These are phyloP conservation scores for Coemansia umbellata DNA, from an alignment of 192 early-diverging fungal species.

Conservation along the genomic window DNA sequence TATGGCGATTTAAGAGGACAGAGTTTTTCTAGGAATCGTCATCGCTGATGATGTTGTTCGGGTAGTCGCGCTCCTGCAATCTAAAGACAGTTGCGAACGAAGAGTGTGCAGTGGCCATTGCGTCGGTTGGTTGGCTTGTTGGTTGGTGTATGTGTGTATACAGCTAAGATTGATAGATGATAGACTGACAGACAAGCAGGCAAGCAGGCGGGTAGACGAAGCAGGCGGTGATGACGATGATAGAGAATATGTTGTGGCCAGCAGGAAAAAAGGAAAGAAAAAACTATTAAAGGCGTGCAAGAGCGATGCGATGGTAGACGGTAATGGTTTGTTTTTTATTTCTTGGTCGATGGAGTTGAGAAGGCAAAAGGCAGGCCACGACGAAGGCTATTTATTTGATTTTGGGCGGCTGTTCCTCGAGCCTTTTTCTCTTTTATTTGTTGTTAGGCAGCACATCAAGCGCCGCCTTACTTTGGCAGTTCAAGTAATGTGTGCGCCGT, in stretches of 20 bases:
- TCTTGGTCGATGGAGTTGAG: too few species aligned
- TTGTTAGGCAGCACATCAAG: neutral
- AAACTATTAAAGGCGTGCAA: neutral
- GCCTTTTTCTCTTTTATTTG: neutral
- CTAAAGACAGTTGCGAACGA: neutral
- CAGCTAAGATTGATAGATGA: neutral
- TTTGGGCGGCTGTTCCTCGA: too few species aligned
- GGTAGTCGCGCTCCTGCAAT: conserved; percentile 10
- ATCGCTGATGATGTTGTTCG: conserved; percentile 10
- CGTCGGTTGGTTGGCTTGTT: neutral
- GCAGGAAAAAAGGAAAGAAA: neutral
- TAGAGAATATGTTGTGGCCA: too few species aligned
- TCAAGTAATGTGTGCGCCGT: too few species aligned
- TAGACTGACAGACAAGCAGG: neutral
- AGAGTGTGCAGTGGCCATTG: neutral
- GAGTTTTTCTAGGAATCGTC: too few species aligned
- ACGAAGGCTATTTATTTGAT: conserved; percentile 15
- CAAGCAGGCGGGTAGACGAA: conserved; percentile 1
- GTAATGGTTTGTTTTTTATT: neutral
- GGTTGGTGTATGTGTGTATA: neutral
- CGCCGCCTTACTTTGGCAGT: neutral
- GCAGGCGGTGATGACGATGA: too few species aligned
- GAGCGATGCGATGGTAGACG: neutral
- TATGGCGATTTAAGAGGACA: too few species aligned
- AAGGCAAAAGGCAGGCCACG: neutral